Percentiles rank a stretch among this genome's conserved stretches.
These are phyloP conservation scores for Leucocoprinus sp. DNA, from an alignment of 768 basidiomycete species.

Conservation along the genomic window DNA sequence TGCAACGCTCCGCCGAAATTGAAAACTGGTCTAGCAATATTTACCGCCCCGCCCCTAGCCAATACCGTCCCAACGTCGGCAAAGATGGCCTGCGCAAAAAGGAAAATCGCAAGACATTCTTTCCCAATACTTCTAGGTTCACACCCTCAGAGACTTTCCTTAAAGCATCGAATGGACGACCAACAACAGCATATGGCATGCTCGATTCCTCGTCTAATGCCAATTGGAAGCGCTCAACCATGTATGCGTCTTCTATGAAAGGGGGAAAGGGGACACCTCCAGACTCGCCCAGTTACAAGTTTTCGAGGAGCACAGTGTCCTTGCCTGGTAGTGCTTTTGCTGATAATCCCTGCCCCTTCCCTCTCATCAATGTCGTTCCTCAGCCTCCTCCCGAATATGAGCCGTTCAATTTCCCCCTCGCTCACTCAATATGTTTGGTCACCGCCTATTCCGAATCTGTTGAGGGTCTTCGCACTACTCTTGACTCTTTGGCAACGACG, in stretches of 20 bases:
- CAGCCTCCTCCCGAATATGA: slow-evolving; percentile 89
- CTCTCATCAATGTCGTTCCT: slow-evolving; percentile 80
- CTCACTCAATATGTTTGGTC: slow-evolving; percentile 90
- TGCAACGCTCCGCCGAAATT: slow-evolving; percentile 83
- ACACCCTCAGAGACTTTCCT: slow-evolving; percentile 62
- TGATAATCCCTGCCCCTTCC: slow-evolving; percentile 86
- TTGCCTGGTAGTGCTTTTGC: slow-evolving; percentile 48
- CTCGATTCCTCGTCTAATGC: slow-evolving; percentile 42
- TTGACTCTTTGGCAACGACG: slow-evolving; percentile 97
- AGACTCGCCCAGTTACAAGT: slow-evolving; percentile 60
- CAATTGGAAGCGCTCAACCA: slow-evolving; percentile 52
- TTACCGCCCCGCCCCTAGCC: slow-evolving; percentile 84
- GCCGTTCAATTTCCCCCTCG: slow-evolving; percentile 93
- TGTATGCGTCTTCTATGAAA: slow-evolving; percentile 40
- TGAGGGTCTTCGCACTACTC: slow-evolving; percentile 91
- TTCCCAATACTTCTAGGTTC: slow-evolving; percentile 66
- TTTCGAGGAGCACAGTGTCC: slow-evolving; percentile 79
- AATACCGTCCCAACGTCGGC: slow-evolving; percentile 82
- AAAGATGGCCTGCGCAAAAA: slow-evolving; percentile 61
- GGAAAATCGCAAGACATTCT: slow-evolving; percentile 47
- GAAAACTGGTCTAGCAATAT: slow-evolving; percentile 97
- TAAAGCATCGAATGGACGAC: slow-evolving; percentile 44
- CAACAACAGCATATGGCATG: slow-evolving; percentile 58
- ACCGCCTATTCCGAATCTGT: slow-evolving; percentile 98
- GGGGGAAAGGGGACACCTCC: slow-evolving; percentile 54